phyloP scores from a whole-genome alignment of 2,329 filamentous ascomycete species.

The Ceratocystis smalleyi region DNA sequence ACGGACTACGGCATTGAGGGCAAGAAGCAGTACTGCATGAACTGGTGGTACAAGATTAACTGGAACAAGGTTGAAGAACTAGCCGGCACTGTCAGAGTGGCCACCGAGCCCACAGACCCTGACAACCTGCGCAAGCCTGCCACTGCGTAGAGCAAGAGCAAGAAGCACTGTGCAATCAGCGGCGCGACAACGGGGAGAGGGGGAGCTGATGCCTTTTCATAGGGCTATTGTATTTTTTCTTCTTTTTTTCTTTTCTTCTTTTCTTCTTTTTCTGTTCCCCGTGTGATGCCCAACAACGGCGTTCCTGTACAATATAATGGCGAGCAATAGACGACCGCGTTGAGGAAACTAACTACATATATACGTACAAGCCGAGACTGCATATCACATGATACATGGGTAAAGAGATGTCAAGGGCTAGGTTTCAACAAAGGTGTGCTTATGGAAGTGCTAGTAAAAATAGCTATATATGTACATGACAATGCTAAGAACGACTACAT shows the following conservation, averaged over 20 bases:
- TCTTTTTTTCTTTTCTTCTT: no score
- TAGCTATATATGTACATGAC: neutral
- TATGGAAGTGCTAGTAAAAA: neutral
- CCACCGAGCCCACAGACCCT: constrained; percentile 4
- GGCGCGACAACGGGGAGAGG: neutral
- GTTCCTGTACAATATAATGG: constrained; percentile 17
- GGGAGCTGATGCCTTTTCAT: neutral
- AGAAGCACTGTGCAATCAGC: neutral
- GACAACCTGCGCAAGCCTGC: neutral
- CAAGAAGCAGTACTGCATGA: constrained; percentile 59
- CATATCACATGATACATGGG: neutral
- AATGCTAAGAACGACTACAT: neutral
- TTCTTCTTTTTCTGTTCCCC: neutral
- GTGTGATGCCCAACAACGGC: constrained; percentile 1
- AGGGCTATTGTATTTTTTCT: constrained; percentile 9
- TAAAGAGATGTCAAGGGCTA: neutral
- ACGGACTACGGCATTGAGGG: constrained; percentile 60
- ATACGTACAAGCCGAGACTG: neutral
- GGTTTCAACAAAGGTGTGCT: no score
- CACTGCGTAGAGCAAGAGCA: neutral
- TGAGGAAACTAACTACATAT: neutral
- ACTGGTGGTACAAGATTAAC: constrained; percentile 80
- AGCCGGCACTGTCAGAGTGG: constrained; percentile 18
- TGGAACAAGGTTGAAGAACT: constrained; percentile 54
- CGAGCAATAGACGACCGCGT: constrained; percentile 2